Percentiles rank a stretch among this genome's conserved stretches.
These are phyloP conservation scores for Lodderomyces elongisporus DNA, from an alignment of 1,139 yeast species.

Conservation along the genomic window DNA sequence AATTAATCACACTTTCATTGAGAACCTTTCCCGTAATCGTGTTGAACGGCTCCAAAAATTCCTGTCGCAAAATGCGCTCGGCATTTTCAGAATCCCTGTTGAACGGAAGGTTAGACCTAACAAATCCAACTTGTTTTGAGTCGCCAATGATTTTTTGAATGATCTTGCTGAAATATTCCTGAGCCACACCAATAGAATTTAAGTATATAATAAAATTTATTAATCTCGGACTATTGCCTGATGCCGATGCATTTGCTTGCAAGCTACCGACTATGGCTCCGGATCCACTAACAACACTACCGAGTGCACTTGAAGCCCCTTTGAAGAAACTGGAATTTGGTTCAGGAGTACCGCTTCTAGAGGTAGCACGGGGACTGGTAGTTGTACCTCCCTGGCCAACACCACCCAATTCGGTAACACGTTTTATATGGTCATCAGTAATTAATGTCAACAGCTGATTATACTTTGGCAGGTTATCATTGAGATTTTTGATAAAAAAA, in stretches of 20 bases:
- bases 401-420: constrained; percentile 6
- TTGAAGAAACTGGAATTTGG: constrained; percentile 33
- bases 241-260: constrained; percentile 13
- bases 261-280: constrained; percentile 19
- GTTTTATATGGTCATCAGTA: constrained; percentile 12
- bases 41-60: constrained; percentile 35
- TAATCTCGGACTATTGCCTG: constrained; percentile 30
- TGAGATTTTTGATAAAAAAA: constrained; percentile 45
- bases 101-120: constrained; percentile 49
- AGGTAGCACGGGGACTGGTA: constrained; percentile 10
- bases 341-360: constrained; percentile 35
- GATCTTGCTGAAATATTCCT: constrained; percentile 49
- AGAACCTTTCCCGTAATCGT: constrained; percentile 43
- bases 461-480: constrained; percentile 52
- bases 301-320: constrained; percentile 44
- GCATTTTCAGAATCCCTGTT: constrained; percentile 47
- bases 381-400: not conserved
- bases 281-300: constrained; percentile 37
- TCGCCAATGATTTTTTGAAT: constrained; percentile 26
- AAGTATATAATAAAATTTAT: constrained; percentile 49
- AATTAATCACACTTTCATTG: constrained; percentile 47
- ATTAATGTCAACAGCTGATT: constrained; percentile 34
- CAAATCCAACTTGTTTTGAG: constrained; percentile 18
- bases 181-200: constrained; percentile 58
- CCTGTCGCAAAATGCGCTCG: constrained; percentile 33